Conservation (phyloP, 2,329 filamentous ascomycete genomes). For the Aplosporella prunicola region DNA sequence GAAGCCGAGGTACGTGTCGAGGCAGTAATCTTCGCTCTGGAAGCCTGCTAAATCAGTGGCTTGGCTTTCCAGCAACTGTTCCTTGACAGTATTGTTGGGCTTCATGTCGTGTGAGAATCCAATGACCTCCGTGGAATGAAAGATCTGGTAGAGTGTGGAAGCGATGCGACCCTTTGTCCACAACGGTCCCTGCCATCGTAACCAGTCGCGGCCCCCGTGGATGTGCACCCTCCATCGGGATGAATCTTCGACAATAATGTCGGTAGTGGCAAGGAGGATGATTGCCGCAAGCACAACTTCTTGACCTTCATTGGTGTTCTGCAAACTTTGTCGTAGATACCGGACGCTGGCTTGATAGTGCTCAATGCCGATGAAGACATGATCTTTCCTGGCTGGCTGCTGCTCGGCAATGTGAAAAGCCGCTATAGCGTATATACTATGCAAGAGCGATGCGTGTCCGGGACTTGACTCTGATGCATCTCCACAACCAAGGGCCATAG, state of each 20-base stretch:
- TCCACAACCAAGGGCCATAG: constrained; percentile 2
- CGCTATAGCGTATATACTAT: constrained; percentile 8
- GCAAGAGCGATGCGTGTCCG: constrained; percentile 5
- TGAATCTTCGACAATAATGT: constrained; percentile 5
- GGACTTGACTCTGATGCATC: not conserved
- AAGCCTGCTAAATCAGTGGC: not conserved
- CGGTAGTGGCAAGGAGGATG: constrained; percentile 3
- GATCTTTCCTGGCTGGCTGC: not conserved
- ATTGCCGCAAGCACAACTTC: constrained; percentile 9
- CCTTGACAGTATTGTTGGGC: not conserved
- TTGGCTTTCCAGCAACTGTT: not conserved
- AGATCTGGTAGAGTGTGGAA: constrained; percentile 8
- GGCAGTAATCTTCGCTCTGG: constrained; percentile 4
- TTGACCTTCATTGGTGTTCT: not conserved
- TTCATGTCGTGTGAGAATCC: constrained; percentile 5
- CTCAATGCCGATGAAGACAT: constrained; percentile 3
- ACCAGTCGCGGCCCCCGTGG: constrained; percentile 9
- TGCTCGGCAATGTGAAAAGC: constrained; percentile 9
- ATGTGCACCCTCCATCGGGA: constrained; percentile 9
- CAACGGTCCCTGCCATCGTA: not conserved
- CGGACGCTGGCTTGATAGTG: constrained; percentile 8
- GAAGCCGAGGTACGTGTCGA: constrained; percentile 7
- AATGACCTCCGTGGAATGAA: constrained; percentile 7
- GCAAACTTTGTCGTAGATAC: constrained; percentile 4
- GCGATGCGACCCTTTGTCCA: constrained; percentile 1